phyloP scores from a whole-genome alignment of 345 rosid species.

The Rhodamnia rubescens region DNA sequence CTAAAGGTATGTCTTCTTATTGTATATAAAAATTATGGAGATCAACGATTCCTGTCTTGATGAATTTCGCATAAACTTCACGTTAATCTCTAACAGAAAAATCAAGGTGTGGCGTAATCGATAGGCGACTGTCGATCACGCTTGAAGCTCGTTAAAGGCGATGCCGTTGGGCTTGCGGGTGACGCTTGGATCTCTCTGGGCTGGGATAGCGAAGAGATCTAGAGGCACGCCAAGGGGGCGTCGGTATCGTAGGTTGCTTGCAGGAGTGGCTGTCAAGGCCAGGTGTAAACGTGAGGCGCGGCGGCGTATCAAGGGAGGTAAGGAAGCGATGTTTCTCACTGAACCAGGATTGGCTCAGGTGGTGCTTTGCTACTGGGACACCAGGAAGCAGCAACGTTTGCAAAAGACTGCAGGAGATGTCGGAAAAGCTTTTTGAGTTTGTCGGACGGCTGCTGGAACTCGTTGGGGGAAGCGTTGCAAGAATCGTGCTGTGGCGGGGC shows the following conservation, averaged over 20 bases:
- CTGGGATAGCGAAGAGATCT: background rate
- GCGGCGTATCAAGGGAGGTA: background rate
- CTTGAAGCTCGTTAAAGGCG: background rate
- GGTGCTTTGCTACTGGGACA: background rate
- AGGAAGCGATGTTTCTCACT: background rate
- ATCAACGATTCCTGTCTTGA: too few relatives aligned
- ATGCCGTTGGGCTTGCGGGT: background rate
- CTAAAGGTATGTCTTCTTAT: too few relatives aligned
- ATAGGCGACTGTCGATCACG: background rate
- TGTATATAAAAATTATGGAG: too few relatives aligned
- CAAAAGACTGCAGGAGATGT: background rate
- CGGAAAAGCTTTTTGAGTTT: too few relatives aligned
- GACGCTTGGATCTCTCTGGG: background rate
- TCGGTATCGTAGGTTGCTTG: rapidly evolving
- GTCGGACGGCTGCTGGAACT: background rate
- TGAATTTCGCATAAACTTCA: too few relatives aligned
- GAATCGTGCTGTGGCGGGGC: background rate
- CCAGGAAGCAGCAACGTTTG: background rate
- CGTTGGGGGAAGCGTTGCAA: background rate
- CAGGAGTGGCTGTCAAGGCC: background rate
- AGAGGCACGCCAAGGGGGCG: background rate
- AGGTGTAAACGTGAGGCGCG: background rate
- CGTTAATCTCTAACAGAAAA: too few relatives aligned
- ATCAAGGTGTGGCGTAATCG: background rate
- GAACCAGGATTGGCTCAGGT: background rate